These are phyloP conservation scores for Prinsepia uniflora DNA, from an alignment of 306 rosid genomes.

Conservation along the genomic window DNA sequence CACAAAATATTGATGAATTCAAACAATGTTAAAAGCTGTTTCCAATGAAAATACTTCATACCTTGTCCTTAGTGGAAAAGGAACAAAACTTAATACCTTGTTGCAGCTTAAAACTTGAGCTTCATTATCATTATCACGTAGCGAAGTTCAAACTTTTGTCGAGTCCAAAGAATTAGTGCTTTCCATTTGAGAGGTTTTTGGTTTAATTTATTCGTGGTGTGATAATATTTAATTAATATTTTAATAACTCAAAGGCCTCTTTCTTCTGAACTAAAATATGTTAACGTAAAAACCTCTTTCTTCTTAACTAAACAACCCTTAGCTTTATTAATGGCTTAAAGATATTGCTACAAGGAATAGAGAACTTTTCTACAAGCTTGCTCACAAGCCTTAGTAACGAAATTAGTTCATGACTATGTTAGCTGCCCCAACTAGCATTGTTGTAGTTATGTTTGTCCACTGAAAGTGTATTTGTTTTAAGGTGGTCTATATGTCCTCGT, in stretches of 20 bases:
- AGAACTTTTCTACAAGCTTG: background rate
- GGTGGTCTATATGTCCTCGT: background rate
- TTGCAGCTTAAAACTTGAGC: too few species aligned
- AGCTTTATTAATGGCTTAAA: background rate
- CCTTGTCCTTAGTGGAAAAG: too few species aligned
- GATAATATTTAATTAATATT: background rate
- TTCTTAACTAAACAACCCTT: background rate
- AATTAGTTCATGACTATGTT: background rate
- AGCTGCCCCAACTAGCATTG: background rate
- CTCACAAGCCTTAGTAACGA: background rate
- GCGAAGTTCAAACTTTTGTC: too few species aligned
- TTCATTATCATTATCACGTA: too few species aligned
- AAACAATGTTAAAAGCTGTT: too few species aligned
- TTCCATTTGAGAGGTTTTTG: background rate
- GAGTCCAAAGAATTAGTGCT: too few species aligned
- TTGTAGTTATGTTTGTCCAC: background rate
- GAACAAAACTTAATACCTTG: too few species aligned
- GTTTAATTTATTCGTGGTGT: background rate
- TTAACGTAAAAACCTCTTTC: background rate
- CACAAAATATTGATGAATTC: background rate
- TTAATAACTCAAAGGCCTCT: background rate
- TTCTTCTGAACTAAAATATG: background rate
- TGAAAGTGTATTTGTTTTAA: background rate
- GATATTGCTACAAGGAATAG: background rate
- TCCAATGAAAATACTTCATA: too few species aligned